Conservation (phyloP, 2,329 filamentous ascomycete genomes). For the Lasiodiplodia gonubiensis region DNA sequence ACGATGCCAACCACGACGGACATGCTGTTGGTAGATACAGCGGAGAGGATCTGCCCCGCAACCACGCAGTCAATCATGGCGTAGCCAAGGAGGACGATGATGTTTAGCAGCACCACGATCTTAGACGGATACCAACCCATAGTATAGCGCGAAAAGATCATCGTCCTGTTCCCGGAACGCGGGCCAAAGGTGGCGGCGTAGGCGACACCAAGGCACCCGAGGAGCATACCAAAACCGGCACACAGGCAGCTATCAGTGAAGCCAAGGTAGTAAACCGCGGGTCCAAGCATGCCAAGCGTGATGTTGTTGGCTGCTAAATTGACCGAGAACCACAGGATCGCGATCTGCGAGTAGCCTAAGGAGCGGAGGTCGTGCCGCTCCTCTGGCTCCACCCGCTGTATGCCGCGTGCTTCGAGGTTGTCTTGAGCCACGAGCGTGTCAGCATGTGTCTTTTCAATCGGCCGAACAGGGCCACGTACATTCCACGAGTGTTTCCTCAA, state of each 20-base stretch:
- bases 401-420: slow-evolving; percentile 65
- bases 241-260: slow-evolving; percentile 63
- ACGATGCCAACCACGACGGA: slow-evolving; percentile 71
- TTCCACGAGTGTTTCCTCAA: slow-evolving; percentile 51
- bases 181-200: slow-evolving; percentile 69
- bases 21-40: slow-evolving; percentile 65
- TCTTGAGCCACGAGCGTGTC: slow-evolving; percentile 32
- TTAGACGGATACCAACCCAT: slow-evolving; percentile 72
- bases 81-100: slow-evolving; percentile 68
- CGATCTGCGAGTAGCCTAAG: slow-evolving; percentile 62
- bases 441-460: background rate
- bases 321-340: slow-evolving; percentile 66
- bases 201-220: slow-evolving; percentile 61
- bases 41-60: slow-evolving; percentile 71
- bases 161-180: slow-evolving; percentile 65
- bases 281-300: slow-evolving; percentile 67
- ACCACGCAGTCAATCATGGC: slow-evolving; percentile 69
- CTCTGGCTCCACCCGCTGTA: slow-evolving; percentile 61
- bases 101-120: slow-evolving; percentile 66
- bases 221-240: slow-evolving; percentile 62
- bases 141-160: slow-evolving; percentile 65
- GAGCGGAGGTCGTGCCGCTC: slow-evolving; percentile 60
- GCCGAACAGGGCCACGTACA: slow-evolving; percentile 34
- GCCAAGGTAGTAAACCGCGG: slow-evolving; percentile 62
- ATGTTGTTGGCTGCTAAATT: slow-evolving; percentile 69